Base-by-base conservation (phyloP, 441 rosid genomes). In the Mallotus japonicus region DNA sequence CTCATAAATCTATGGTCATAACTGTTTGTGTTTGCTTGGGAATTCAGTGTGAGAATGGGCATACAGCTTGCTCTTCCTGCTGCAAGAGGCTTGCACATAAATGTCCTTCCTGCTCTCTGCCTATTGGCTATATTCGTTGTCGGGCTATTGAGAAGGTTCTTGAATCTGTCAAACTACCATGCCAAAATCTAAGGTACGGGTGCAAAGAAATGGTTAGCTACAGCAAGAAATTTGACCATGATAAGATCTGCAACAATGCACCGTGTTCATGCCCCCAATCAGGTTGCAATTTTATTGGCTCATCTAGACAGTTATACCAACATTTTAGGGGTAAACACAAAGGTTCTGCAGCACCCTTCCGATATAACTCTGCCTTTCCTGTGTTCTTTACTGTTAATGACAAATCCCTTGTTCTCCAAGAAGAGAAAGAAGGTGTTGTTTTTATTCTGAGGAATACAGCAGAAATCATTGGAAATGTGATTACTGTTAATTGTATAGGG, bases 61-160 rank as follows among this genome's bases (percentile, higher is more conserved):
- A 91, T 65, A 56, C 80, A 17, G 90, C 93, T 40, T 89, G 97
- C 83, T 67, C 86, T 61, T 32, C 78, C 46, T 91, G 94, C 83
- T 87, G 97, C 81, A 20, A 16, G 46, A 86, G 81, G 78, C 71
- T 89, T 67, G 66, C 56, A 68, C 84, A 89, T 40, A 85, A 61
- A 80, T 91, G 95, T 28, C 88, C 92, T 0, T 78, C 83, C 0
- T 88, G 97, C 78, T 76, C 84, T 5, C 69, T 79, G 82, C 87
- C 92, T 22, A 86, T 87, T n/a, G 91, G 95, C 50, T 83, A 89
- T 4, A 37, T 0, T 5, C 90, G 93, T 3, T 87, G 89, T 73
- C 82, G 89, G 56, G 95, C 93, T 22, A 81, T 91, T 72, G 97
- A 91, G 85, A 91, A 83, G 65, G 88, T 91, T 61, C 77, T 91